Conservation (phyloP, 306 rosid species). For the Begonia peltatifolia region DNA sequence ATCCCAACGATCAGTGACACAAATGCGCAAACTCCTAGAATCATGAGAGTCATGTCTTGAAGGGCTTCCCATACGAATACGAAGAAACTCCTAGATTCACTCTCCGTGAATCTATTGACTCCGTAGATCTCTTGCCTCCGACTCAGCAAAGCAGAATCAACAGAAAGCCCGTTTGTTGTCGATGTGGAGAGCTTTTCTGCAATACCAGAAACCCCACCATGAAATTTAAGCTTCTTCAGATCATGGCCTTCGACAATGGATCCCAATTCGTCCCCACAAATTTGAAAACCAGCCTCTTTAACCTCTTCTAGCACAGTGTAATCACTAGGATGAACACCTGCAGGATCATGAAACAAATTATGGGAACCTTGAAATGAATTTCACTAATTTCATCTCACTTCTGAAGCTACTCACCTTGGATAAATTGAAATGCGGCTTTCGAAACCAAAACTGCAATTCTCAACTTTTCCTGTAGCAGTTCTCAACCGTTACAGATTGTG, state of each 20-base stretch:
- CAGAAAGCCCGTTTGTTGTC: slow-evolving; percentile 26
- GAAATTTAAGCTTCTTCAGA: slow-evolving; percentile 23
- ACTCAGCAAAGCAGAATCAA: slow-evolving; percentile 25
- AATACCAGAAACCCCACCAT: slow-evolving; percentile 48
- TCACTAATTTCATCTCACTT: not conserved
- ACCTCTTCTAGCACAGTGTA: slow-evolving; percentile 31
- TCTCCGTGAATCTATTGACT: slow-evolving; percentile 37
- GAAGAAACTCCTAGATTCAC: slow-evolving; percentile 63
- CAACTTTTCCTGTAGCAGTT: slow-evolving; percentile 43
- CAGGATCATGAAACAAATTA: not conserved
- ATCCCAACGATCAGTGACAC: slow-evolving; percentile 65
- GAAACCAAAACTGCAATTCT: slow-evolving; percentile 61
- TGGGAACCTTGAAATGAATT: not conserved
- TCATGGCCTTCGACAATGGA: slow-evolving; percentile 53
- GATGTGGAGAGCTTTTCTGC: slow-evolving; percentile 35
- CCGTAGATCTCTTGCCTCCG: slow-evolving; percentile 45
- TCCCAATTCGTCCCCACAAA: slow-evolving; percentile 49
- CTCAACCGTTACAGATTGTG: no score
- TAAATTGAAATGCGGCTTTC: slow-evolving; percentile 72
- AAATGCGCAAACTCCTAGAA: slow-evolving; percentile 55
- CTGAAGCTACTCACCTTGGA: slow-evolving; percentile 23
- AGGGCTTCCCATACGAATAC: slow-evolving; percentile 88
- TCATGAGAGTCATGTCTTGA: slow-evolving; percentile 65
- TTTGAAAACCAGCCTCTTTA: slow-evolving; percentile 50
- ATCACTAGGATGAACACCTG: slow-evolving; percentile 40